A percentile compares a stretch with the other conserved stretches of the same genome.
Evolutionary conservation across 441 rosid species (phyloP).

Genomic region (Breynia disticha): DNA sequence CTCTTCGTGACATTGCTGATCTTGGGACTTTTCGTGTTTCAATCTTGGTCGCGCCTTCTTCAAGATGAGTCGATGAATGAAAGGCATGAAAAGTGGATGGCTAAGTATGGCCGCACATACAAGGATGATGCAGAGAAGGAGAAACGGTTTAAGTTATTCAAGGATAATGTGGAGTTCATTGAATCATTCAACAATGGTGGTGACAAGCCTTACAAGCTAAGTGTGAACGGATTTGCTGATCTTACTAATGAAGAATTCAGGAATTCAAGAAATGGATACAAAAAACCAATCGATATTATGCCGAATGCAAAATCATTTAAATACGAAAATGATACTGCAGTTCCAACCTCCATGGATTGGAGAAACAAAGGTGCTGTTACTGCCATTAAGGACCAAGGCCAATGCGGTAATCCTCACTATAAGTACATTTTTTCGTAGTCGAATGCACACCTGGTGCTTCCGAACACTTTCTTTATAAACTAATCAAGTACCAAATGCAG

Average conservation of each 20-base stretch:
- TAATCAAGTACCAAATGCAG: conserved; percentile 16
- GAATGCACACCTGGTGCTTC: not conserved
- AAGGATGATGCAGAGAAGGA: conserved; percentile 24
- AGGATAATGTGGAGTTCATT: conserved; percentile 56
- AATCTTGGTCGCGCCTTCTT: conserved; percentile 26
- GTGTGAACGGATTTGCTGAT: conserved; percentile 64
- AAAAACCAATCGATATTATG: conserved; percentile 27
- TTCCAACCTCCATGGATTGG: conserved; percentile 56
- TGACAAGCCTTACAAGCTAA: conserved; percentile 42
- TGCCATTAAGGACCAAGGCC: conserved; percentile 58
- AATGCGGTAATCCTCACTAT: conserved; percentile 41
- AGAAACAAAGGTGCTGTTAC: conserved; percentile 61
- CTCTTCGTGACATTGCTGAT: not conserved
- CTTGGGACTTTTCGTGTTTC: conserved; percentile 24
- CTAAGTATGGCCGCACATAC: conserved; percentile 23
- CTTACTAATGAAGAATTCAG: conserved; percentile 59
- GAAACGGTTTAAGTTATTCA: conserved; percentile 54
- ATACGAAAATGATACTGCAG: conserved; percentile 29
- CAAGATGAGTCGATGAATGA: conserved; percentile 17
- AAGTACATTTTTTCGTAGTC: not conserved
- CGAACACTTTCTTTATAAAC: not conserved
- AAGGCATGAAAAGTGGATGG: conserved; percentile 38
- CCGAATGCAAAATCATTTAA: conserved; percentile 26
- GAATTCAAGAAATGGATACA: conserved; percentile 47
- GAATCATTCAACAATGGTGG: conserved; percentile 49